Base-by-base conservation (phyloP, 148 eudicot species). In the Vaccinium vitisidaea region DNA sequence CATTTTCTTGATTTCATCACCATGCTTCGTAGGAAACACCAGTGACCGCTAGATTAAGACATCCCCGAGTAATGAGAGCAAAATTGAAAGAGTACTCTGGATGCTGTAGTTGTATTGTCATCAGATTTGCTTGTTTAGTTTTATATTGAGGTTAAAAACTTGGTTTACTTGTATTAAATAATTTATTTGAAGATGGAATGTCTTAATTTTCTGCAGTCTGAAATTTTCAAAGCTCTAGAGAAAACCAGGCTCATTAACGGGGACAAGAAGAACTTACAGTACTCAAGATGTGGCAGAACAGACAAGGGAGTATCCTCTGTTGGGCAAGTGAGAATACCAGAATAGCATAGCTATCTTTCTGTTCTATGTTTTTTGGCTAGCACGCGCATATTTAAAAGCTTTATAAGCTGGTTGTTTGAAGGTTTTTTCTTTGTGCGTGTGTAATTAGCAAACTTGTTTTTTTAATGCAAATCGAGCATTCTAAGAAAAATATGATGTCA, bases 231-330 rank as follows among this genome's bases (percentile, higher is more conserved):
- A 86, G 97, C 99, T 78, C 91, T 96, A 23, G 87, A 89, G 77
- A 91, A 85, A 91, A 91, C 95, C 65, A 93, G 94, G 88, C 90
- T 96, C 18, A 88, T 94, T 84, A 77, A 89, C 43, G 91, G 94
- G 84, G 93, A 93, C 83, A 92, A 87, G 88, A 93, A 94, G 84
- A 91, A 88, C 69, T 88, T 92, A 82, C 92, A 83, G 36, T 96
- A 96, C 90, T 91, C 97, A 27, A 91, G 99, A 90, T 96, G 98
- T 87, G 99, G 99, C 79, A 92, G 99, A 92, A 96, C 99, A 83
- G 99, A 96, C 88, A 96, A 91, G 88, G 99, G 99, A 84, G 98
- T 96, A 82, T 96, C 99, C 48, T 92, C 99, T 84, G 88, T 90
- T 83, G 99, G 97, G 80, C 99, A 96, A 90, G 99, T 94, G 89